A percentile compares a stretch with the other conserved stretches of the same genome.
phyloP scores from a whole-genome alignment of 2,329 filamentous ascomycete species.

The Sphaceloma murrayae region DNA sequence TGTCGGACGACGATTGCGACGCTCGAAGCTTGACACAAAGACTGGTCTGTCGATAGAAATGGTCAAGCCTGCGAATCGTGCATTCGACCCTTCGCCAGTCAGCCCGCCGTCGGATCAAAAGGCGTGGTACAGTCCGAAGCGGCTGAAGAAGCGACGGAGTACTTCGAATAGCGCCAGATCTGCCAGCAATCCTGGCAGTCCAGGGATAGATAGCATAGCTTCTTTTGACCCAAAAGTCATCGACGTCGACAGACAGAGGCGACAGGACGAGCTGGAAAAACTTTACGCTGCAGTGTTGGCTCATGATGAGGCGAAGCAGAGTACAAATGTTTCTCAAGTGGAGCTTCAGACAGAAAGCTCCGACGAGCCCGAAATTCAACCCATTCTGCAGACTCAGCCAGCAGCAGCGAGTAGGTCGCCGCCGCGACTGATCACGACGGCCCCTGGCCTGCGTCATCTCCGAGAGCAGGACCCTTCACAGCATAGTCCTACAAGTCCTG shows the following conservation, averaged over 20 bases:
- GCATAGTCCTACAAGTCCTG: constrained; percentile 29
- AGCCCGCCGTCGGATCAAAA: constrained; percentile 24
- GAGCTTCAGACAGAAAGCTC: constrained; percentile 10
- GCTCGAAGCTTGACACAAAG: constrained; percentile 39
- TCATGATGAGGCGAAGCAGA: constrained; percentile 54
- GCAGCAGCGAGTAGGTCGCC: too few species aligned
- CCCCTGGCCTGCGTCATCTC: constrained; percentile 24
- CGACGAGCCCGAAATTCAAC: constrained; percentile 16
- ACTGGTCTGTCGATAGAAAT: constrained; percentile 48
- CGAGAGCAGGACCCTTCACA: constrained; percentile 18
- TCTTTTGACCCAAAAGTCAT: constrained; percentile 71
- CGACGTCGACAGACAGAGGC: constrained; percentile 61
- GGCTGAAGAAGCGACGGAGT: constrained; percentile 24
- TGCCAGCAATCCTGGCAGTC: constrained; percentile 36
- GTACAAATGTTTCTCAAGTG: constrained; percentile 13
- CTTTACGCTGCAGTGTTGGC: constrained; percentile 90
- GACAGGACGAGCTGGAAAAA: constrained; percentile 75
- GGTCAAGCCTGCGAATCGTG: constrained; percentile 37
- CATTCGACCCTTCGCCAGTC: constrained; percentile 29
- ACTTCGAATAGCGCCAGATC: constrained; percentile 23
- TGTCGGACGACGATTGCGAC: constrained; percentile 36
- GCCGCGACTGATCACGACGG: constrained; percentile 24
- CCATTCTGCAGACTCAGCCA: constrained; percentile 14
- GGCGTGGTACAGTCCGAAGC: constrained; percentile 26
- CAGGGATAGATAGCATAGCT: constrained; percentile 48